Evolutionary conservation across 495 filamentous ascomycete species (phyloP).

Genomic region (Annulohypoxylon moriforme): DNA sequence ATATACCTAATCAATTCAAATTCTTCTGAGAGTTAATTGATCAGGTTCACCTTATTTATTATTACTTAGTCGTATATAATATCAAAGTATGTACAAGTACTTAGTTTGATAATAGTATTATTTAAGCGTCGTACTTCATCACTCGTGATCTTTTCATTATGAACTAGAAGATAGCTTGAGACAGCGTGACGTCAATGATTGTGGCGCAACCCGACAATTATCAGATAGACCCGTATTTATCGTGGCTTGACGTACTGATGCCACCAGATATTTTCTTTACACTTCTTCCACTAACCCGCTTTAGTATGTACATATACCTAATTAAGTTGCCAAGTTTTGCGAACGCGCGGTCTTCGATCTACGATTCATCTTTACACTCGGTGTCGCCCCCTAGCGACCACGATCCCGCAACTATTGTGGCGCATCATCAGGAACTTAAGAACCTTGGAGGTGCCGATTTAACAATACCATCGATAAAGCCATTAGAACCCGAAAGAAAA

Average conservation of each 20-base stretch:
- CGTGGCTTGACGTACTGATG: constrained; percentile 35
- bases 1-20: neutral
- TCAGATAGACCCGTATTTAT: constrained; percentile 2
- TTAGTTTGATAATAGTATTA: neutral
- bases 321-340: constrained; percentile 20
- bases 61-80: neutral
- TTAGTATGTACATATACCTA: constrained; percentile 3
- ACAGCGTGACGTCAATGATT: constrained; percentile 36
- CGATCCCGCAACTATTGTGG: constrained; percentile 13
- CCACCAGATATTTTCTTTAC: constrained; percentile 20
- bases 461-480: constrained; percentile 10
- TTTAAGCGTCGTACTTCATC: neutral
- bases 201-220: constrained; percentile 32
- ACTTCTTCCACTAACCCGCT: neutral
- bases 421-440: constrained; percentile 16
- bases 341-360: constrained; percentile 12
- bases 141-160: constrained; percentile 31
- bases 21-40: neutral
- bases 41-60: too few relatives aligned
- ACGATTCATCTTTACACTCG: constrained; percentile 2
- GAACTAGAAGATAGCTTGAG: constrained; percentile 9
- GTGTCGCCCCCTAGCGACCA: neutral
- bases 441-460: neutral
- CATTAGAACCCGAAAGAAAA: constrained; percentile 4
- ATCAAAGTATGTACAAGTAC: neutral